These are phyloP conservation scores for Paspalum vaginatum DNA, from an alignment of 176 grass and related monocot species.

Conservation along the genomic window DNA sequence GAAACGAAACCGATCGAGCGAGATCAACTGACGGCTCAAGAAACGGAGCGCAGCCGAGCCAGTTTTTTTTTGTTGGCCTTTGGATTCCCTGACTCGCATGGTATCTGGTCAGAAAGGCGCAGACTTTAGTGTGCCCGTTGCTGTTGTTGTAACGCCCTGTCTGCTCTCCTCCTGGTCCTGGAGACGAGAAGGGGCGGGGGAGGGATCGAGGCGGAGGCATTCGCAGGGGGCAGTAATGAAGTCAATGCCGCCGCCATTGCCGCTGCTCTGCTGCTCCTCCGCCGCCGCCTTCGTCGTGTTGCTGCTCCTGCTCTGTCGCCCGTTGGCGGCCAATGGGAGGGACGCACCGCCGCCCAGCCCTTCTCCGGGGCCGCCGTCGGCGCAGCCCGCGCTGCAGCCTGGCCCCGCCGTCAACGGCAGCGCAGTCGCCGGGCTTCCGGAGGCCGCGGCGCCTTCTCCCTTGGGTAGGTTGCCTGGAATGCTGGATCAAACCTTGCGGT, in stretches of 20 bases:
- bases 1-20: not conserved
- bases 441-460: conserved; percentile 18
- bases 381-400: not conserved
- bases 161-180: conserved; percentile 7
- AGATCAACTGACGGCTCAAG: conserved; percentile 17
- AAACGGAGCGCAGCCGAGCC: not conserved
- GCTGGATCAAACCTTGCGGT: not conserved
- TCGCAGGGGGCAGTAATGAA: conserved; percentile 7
- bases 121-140: conserved; percentile 22
- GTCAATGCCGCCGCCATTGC: conserved; percentile 54
- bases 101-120: conserved; percentile 48
- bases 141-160: conserved; percentile 17
- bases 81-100: conserved; percentile 57
- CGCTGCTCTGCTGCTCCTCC: conserved; percentile 10
- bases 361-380: not conserved
- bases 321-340: conserved; percentile 38
- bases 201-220: not conserved
- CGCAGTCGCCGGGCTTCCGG: not conserved
- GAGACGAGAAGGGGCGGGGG: not conserved
- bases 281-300: conserved; percentile 9
- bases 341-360: not conserved
- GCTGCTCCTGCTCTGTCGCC: conserved; percentile 39
- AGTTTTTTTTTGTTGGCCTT: conserved; percentile 22
- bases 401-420: not conserved
- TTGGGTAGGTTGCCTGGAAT: conserved; percentile 19